These are phyloP conservation scores for Endothia cerciana DNA, from an alignment of 2,329 filamentous ascomycete genomes.

Conservation along the genomic window DNA sequence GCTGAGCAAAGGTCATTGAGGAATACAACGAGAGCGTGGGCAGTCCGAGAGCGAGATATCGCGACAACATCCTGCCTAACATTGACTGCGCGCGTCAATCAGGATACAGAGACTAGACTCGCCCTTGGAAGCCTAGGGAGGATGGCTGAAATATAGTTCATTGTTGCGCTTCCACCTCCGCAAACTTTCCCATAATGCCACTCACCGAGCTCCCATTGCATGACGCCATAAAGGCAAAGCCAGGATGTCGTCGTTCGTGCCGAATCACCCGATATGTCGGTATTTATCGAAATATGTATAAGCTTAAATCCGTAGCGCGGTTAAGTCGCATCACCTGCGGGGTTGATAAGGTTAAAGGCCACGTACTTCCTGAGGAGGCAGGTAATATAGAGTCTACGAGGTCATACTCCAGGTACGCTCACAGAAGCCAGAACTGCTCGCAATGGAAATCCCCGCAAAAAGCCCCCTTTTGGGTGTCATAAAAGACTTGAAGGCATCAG, in stretches of 20 bases:
- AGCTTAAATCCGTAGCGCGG: neutral
- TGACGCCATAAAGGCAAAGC: constrained; percentile 6
- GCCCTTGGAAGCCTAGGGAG: neutral
- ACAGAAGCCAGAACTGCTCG: neutral
- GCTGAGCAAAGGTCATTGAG: constrained; percentile 10
- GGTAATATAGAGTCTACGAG: neutral
- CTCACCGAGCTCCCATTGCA: neutral
- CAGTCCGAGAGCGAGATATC: neutral
- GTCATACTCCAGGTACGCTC: neutral
- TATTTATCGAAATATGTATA: neutral
- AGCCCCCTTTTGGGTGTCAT: too few species aligned
- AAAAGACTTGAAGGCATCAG: too few species aligned
- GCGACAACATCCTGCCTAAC: neutral
- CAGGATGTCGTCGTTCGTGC: neutral
- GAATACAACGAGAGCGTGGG: neutral
- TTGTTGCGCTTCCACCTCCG: neutral
- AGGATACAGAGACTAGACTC: neutral
- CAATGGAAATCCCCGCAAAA: too few species aligned
- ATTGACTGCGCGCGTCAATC: neutral
- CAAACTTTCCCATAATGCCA: neutral
- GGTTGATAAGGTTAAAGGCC: constrained; percentile 2
- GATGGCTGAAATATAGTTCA: neutral
- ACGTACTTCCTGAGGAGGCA: neutral
- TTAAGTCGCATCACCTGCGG: neutral
- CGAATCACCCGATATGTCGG: neutral